phyloP scores from a whole-genome alignment of 495 filamentous ascomycete genomes.

The Lentithecium fluviatile region DNA sequence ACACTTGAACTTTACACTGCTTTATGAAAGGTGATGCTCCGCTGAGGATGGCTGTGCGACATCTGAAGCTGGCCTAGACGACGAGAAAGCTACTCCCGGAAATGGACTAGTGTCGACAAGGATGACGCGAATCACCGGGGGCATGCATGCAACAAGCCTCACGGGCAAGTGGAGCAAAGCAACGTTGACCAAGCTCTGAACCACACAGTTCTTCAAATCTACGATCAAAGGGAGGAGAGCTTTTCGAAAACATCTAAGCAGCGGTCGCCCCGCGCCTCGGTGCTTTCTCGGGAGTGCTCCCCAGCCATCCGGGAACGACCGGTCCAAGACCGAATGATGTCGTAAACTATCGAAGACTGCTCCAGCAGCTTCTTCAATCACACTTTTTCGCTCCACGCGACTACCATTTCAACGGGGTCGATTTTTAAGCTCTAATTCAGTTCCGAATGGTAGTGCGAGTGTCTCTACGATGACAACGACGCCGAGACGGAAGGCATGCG shows the following conservation, averaged over 20 bases:
- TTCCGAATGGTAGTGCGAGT: neutral
- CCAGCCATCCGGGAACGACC: slow-evolving; percentile 6
- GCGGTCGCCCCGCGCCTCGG: neutral
- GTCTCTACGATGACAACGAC: slow-evolving; percentile 1
- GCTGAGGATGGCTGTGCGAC: too few relatives aligned
- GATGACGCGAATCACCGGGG: too few relatives aligned
- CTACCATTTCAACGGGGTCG: neutral
- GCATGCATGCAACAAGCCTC: too few relatives aligned
- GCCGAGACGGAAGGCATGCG: slow-evolving; percentile 28
- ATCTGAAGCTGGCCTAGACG: too few relatives aligned
- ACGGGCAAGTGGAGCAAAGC: too few relatives aligned
- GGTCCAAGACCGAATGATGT: slow-evolving; percentile 2
- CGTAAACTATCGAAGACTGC: slow-evolving; percentile 1
- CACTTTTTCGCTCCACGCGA: neutral
- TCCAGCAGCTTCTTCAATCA: neutral
- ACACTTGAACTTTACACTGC: too few relatives aligned
- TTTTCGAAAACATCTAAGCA: neutral
- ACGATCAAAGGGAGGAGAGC: neutral
- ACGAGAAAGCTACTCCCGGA: too few relatives aligned
- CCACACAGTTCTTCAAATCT: too few relatives aligned
- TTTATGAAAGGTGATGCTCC: too few relatives aligned
- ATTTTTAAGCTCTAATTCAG: neutral
- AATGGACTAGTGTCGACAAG: too few relatives aligned
- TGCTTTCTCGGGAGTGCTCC: slow-evolving; percentile 8
- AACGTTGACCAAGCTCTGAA: too few relatives aligned